Base-by-base conservation (phyloP, 2,329 filamentous ascomycete species). In the Diplodia mutila region DNA sequence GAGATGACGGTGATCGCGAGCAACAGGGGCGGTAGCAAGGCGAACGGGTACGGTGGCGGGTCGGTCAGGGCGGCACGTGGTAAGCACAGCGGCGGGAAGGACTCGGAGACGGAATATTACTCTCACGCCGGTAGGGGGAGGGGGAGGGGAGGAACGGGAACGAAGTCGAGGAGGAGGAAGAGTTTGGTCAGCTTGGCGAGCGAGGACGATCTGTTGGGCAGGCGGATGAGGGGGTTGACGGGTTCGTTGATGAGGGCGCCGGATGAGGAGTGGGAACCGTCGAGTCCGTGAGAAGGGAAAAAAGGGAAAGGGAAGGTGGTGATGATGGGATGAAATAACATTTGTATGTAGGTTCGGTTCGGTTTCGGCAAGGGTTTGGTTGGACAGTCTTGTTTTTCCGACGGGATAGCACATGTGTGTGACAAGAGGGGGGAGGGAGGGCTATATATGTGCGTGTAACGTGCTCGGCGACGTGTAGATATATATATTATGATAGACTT, bases 1-100 rank as follows among this genome's bases (percentile, higher is more conserved):
- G 94, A 97, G 79, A 97, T 97, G 83, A 89, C 86, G 11, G 73
- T 80, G 1, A 12, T 34, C 6, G 67, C 78, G 49, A 68, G 69
- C 14, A 52, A 34, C 16, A 55, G 65, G 12, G 51, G 49, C 5
- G 61, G 18, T 21, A 37, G 65, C 1, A 76, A 73, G 61, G 70
- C 42, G 25, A 46, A 61, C 34, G 29, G 55, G 21, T 27, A 46
- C 29, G 42, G 21, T 6, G 16, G 11, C 5, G 21, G 21, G 42
- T n/a, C n/a, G n/a, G n/a, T n/a, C 48, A 21, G 25, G 54, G 23
- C 54, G 21, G 63, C 53, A 54, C 61, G 39, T 21, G 39, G 49
- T 37, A 55, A 34, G 59, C 34, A 23, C 51, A 39, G 23, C 39
- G 66, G 48, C 23, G 46, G 57, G 23, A 59, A 23, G 54, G 65